A percentile compares a stretch with the other conserved stretches of the same genome.
Evolutionary conservation across 495 filamentous ascomycete species (phyloP).

Genomic region (Sphaerosporella brunnea): DNA sequence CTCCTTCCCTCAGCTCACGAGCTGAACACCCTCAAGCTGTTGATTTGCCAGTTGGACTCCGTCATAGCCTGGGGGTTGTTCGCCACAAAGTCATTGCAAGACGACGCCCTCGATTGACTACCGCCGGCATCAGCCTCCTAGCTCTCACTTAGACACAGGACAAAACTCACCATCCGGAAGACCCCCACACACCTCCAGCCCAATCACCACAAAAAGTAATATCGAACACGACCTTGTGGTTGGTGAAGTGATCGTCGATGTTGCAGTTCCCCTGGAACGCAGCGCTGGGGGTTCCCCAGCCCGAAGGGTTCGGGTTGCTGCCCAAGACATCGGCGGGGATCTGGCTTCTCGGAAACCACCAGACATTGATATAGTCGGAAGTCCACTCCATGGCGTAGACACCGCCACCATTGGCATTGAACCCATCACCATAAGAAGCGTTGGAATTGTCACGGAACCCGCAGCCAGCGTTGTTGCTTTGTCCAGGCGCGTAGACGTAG

Average conservation of each 20-base stretch:
- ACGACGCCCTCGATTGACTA: too few relatives aligned
- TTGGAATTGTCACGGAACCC: conserved; percentile 29
- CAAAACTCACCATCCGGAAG: conserved; percentile 26
- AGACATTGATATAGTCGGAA: conserved; percentile 46
- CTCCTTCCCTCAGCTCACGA: too few relatives aligned
- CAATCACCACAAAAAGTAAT: conserved; percentile 80
- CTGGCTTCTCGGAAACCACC: conserved; percentile 50
- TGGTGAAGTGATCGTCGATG: conserved; percentile 45
- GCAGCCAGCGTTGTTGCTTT: conserved; percentile 35
- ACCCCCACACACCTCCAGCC: conserved; percentile 48
- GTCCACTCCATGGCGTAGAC: conserved; percentile 69
- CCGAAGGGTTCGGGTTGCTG: conserved; percentile 40
- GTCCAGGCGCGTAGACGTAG: conserved; percentile 29
- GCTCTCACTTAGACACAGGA: conserved; percentile 13
- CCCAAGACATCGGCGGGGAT: conserved; percentile 42
- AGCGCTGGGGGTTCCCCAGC: conserved; percentile 52
- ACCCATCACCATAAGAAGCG: conserved; percentile 44
- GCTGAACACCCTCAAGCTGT: conserved; percentile 30
- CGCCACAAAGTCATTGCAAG: too few relatives aligned
- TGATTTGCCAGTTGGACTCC: conserved; percentile 55
- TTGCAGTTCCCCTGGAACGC: conserved; percentile 47
- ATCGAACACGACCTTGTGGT: conserved; percentile 64
- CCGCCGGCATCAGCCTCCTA: conserved; percentile 38
- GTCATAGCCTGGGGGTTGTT: conserved; percentile 40
- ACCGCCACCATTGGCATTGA: conserved; percentile 59